phyloP scores from a whole-genome alignment of 1,284 basidiomycete species.

The Microbotryum scabiosae region DNA sequence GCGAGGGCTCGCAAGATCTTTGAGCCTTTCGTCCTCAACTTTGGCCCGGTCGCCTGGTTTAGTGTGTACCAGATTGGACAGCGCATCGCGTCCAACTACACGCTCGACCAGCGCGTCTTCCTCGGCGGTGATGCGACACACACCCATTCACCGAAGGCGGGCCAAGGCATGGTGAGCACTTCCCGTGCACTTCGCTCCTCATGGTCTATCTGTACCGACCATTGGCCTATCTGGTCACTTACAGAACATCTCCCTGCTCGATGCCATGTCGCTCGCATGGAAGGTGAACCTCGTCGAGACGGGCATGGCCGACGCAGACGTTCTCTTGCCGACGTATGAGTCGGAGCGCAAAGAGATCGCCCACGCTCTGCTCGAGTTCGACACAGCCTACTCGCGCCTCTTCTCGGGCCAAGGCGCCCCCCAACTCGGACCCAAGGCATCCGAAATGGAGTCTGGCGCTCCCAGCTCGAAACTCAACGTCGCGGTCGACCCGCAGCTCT shows the following conservation, averaged over 20 bases:
- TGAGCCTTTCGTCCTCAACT: conserved; percentile 41
- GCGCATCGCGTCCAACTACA: conserved; percentile 35
- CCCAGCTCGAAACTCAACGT: conserved; percentile 13
- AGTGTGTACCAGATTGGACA: conserved; percentile 39
- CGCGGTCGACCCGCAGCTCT: conserved; percentile 33
- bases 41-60: conserved; percentile 42
- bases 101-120: conserved; percentile 38
- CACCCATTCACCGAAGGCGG: conserved; percentile 43
- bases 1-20: conserved; percentile 41
- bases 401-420: conserved; percentile 32
- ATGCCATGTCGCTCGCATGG: conserved; percentile 43
- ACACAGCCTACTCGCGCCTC: conserved; percentile 41
- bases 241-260: conserved; percentile 44
- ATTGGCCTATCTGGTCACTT: conserved; percentile 3
- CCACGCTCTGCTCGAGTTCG: conserved; percentile 42
- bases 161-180: conserved; percentile 33
- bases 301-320: conserved; percentile 39
- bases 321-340: conserved; percentile 41
- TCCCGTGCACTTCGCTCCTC: not conserved
- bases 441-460: not conserved
- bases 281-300: conserved; percentile 43
- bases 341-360: conserved; percentile 40
- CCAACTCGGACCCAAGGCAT: conserved; percentile 24
- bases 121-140: conserved; percentile 43
- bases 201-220: not conserved